Evolutionary conservation across 371 early-diverging fungal species (phyloP), one percentile per base, ranked within the genome.

Genomic region (Mucor sp.): DNA sequence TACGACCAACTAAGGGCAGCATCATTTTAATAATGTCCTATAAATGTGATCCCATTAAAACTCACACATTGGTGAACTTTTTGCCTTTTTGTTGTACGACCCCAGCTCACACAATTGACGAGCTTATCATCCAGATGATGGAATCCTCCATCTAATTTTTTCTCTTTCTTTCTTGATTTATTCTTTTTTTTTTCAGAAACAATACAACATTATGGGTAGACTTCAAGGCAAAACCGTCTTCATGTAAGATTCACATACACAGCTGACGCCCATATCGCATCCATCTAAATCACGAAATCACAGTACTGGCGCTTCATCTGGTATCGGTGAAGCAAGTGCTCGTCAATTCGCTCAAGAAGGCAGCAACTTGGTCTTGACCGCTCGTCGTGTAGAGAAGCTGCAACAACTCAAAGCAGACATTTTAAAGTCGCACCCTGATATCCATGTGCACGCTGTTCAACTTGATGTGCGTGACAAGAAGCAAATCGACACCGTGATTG

Each of bases 251-350:
- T n/a, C n/a, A 47, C 19, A 23, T 3, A 48, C 17, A 9, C 32
- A 17, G 25, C 17, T 0, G 17, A 41, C 17, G 3, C 41, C n/a
- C n/a, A n/a, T 35, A 41, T 35, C 15, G 0, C 41, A 41, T 41
- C 37, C 37, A 57, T 33, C n/a, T 43, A 53, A 60, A 14, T 41
- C 15, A 35, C 21, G 5, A 30, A 19, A 33, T 28, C 27, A 25
- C 15, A 91, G 92, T 62, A 96, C 97, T n/a, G 97, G 98, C n/a
- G 96, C 97, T 21, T 89, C 90, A 8, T 85, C 95, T 6, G 97
- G 97, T 44, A 97, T 97, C 62, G 97, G 97, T 61, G 89, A 89
- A 62, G 92, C 94, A 8, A 89, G 87, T 67, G 96, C 97, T 8
- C 79, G 85, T 47, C 92, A 93, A 68, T 98, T 95, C 78, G 97